These are phyloP conservation scores for Liriodendron chinense DNA, from an alignment of 164 flowering plant genomes.

Conservation along the genomic window DNA sequence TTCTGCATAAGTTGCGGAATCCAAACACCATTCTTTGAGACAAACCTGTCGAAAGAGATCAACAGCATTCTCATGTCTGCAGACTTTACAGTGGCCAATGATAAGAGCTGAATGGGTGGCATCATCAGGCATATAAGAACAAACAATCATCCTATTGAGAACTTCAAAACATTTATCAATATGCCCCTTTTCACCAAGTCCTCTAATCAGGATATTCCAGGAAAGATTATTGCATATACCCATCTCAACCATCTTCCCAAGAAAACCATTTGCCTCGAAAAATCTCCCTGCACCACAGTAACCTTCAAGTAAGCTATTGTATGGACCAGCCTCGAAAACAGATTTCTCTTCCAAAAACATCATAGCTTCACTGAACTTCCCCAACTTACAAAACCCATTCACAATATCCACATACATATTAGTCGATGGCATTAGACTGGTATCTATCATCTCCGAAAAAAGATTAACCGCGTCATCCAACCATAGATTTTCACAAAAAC, in stretches of 20 bases:
- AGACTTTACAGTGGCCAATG: slow-evolving; percentile 42
- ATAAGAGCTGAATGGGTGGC: slow-evolving; percentile 57
- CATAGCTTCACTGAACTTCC: slow-evolving; percentile 34
- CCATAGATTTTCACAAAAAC: slow-evolving; percentile 39
- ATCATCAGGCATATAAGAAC: slow-evolving; percentile 42
- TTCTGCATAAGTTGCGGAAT: slow-evolving; percentile 35
- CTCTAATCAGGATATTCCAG: slow-evolving; percentile 58
- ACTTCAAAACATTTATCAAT: slow-evolving; percentile 39
- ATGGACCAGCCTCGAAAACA: slow-evolving; percentile 25
- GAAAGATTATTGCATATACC: slow-evolving; percentile 40
- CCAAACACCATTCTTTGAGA: slow-evolving; percentile 44
- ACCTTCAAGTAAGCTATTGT: slow-evolving; percentile 55
- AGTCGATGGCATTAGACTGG: slow-evolving; percentile 21
- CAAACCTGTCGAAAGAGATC: slow-evolving; percentile 28
- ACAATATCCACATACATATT: slow-evolving; percentile 37
- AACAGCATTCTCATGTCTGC: slow-evolving; percentile 37
- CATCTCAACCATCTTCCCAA: slow-evolving; percentile 44
- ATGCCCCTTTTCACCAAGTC: slow-evolving; percentile 37
- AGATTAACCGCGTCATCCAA: slow-evolving; percentile 44
- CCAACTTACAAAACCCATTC: slow-evolving; percentile 38
- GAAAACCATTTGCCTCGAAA: slow-evolving; percentile 27
- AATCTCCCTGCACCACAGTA: slow-evolving; percentile 41
- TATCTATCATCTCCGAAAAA: slow-evolving; percentile 38
- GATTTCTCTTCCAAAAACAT: slow-evolving; percentile 43
- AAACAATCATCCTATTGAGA: slow-evolving; percentile 54